Evolutionary conservation across 2,329 filamentous ascomycete genomes (phyloP), one percentile per base, ranked within the genome.

Genomic region (Phialophora macrospora): DNA sequence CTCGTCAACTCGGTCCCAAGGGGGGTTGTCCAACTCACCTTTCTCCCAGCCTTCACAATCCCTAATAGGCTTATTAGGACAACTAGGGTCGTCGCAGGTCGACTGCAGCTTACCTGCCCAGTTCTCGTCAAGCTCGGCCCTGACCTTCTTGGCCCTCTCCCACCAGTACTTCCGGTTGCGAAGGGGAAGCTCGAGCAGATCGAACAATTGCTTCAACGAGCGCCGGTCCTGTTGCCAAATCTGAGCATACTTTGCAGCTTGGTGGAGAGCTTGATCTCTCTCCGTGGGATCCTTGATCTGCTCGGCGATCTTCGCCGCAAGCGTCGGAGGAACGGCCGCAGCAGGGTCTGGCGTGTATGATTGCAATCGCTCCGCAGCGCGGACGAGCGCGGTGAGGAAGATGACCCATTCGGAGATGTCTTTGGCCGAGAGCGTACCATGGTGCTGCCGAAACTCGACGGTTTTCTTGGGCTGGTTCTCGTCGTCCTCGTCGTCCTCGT

Each of bases 381-480:
- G 65, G n/a, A 65, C 28, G 5, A 69, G 49, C n/a, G 65, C 63
- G 9, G 58, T 65, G 6, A 69, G 54, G 34, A 67, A 67, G 22
- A 60, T 20, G 12, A 69, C 59, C 67, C 67, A 69, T 48, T 67
- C 44, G 26, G 51, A 32, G 20, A 67, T 49, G 3, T 67, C 67
- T 9, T 56, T 14, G 6, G 38, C 12, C 26, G 62, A 49, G 20
- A 65, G 24, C 3, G 67, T 69, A 17, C 67, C 65, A 32, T 64
- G 58, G 38, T 67, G 65, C 22, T 69, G 67, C 14, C 67, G 58
- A 20, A 69, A 69, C 34, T 69, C 67, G 26, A 67, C 55, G 1
- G 67, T 69, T 38, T 56, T 57, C 46, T 63, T 58, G 52, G 24
- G 4, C 5, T 55, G 1, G 32, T 2, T 12, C 32, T 12, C 32